Evolutionary conservation across 1,284 basidiomycete genomes (phyloP).

Genomic region (Ganoderma multipileum): DNA sequence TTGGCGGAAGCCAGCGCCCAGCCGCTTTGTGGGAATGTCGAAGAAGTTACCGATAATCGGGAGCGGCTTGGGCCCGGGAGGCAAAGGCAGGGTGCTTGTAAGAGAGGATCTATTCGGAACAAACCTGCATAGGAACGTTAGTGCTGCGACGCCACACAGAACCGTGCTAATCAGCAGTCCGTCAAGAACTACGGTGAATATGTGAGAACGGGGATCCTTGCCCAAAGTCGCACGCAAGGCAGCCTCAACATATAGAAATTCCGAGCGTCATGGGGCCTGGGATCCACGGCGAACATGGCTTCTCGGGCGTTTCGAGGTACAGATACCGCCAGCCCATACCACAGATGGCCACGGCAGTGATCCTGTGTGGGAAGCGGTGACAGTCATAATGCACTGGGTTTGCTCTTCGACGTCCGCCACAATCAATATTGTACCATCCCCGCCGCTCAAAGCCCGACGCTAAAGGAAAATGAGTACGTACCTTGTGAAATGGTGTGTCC

Average conservation of each 20-base stretch:
- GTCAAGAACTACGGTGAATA: not conserved
- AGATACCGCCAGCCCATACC: not conserved
- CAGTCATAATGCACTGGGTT: not conserved
- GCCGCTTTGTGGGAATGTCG: slow-evolving; percentile 13
- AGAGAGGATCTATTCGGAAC: not conserved
- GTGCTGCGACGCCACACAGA: not conserved
- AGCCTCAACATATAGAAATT: not conserved
- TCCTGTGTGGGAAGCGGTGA: not conserved
- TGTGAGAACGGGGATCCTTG: not conserved
- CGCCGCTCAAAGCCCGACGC: not conserved
- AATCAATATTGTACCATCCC: not conserved
- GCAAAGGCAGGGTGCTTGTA: slow-evolving; percentile 4
- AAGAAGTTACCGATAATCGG: slow-evolving; percentile 21
- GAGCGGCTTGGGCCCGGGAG: slow-evolving; percentile 17
- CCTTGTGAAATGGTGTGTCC: too few relatives aligned
- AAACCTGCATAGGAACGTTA: not conserved
- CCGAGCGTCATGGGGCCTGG: not conserved
- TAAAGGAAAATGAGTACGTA: not conserved
- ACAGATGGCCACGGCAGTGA: not conserved
- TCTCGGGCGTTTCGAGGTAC: not conserved
- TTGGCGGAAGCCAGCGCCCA: not conserved
- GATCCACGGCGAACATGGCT: not conserved
- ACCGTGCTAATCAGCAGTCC: not conserved
- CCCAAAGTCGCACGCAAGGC: not conserved
- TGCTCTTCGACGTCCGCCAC: not conserved